These are phyloP conservation scores for Oryza glaberrima DNA, from an alignment of 176 grass and related monocot genomes.

Conservation along the genomic window DNA sequence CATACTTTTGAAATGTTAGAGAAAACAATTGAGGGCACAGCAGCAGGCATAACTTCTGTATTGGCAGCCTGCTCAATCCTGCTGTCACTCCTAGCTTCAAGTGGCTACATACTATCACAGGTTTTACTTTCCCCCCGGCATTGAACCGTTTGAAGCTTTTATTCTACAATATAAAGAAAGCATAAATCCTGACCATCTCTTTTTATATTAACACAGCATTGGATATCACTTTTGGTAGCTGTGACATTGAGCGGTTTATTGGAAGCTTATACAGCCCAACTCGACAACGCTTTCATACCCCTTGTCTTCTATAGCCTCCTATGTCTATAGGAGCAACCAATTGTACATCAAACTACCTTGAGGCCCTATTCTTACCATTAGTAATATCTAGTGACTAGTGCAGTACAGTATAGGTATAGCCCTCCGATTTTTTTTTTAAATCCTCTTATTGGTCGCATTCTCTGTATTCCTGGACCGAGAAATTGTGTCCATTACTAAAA, in stretches of 20 bases:
- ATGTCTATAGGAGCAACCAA: constrained; percentile 58
- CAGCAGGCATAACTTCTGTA: constrained; percentile 94
- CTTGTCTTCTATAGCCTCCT: constrained; percentile 91
- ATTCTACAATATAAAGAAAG: not conserved
- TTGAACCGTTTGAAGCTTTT: not conserved
- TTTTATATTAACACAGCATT: constrained; percentile 66
- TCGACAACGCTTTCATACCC: constrained; percentile 97
- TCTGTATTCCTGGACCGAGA: not conserved
- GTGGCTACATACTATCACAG: constrained; percentile 91
- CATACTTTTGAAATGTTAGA: constrained; percentile 41
- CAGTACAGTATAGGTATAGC: constrained; percentile 17
- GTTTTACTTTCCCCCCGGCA: constrained; percentile 40
- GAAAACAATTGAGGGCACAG: constrained; percentile 97
- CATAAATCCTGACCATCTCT: constrained; percentile 27
- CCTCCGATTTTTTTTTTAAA: not conserved
- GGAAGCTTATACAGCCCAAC: constrained; percentile 87
- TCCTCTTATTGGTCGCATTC: not conserved
- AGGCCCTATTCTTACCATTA: constrained; percentile 32
- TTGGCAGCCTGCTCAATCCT: constrained; percentile 77
- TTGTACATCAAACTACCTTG: constrained; percentile 39
- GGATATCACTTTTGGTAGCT: constrained; percentile 77
- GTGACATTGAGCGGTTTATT: constrained; percentile 78
- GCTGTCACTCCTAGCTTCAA: constrained; percentile 79
- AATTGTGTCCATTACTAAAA: not conserved
- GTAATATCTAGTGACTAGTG: constrained; percentile 21